Conservation (phyloP, 805 yeast species). For the Metschnikowia anglica region DNA sequence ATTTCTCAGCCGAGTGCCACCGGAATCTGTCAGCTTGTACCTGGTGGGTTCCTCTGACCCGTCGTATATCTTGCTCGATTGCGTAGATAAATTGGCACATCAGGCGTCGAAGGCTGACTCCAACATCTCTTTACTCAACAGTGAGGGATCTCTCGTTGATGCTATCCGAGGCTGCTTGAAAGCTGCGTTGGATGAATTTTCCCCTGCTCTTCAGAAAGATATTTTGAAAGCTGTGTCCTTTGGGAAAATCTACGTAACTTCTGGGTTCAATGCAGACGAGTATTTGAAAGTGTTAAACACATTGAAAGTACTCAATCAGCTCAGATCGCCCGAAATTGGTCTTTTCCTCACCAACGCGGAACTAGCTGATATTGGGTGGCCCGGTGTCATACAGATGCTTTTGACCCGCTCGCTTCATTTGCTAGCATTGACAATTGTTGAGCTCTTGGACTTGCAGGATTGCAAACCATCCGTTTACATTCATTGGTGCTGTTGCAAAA, state of each 20-base stretch:
- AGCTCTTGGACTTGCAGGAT: slow-evolving; percentile 45
- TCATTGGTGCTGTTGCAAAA: slow-evolving; percentile 79
- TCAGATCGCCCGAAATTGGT: slow-evolving; percentile 66
- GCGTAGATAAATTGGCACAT: slow-evolving; percentile 55
- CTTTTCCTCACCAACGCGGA: slow-evolving; percentile 63
- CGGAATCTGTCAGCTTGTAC: slow-evolving; percentile 59
- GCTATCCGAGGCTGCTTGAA: slow-evolving; percentile 73
- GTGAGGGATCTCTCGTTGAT: slow-evolving; percentile 42
- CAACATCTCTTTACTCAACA: slow-evolving; percentile 54
- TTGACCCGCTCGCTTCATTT: slow-evolving; percentile 58
- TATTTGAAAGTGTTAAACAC: slow-evolving; percentile 63
- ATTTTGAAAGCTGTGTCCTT: slow-evolving; percentile 78
- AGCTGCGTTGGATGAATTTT: slow-evolving; percentile 78
- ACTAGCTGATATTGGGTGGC: slow-evolving; percentile 51
- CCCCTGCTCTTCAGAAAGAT: slow-evolving; percentile 74
- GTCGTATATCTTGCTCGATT: slow-evolving; percentile 78
- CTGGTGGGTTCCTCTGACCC: slow-evolving; percentile 83
- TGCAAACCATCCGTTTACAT: slow-evolving; percentile 48
- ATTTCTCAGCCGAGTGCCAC: slow-evolving; percentile 62
- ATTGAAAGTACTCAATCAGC: slow-evolving; percentile 65
- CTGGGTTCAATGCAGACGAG: slow-evolving; percentile 53
- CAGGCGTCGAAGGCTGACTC: slow-evolving; percentile 83
- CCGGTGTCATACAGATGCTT: slow-evolving; percentile 54
- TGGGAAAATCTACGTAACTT: slow-evolving; percentile 66
- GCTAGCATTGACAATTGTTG: slow-evolving; percentile 61